Conservation (phyloP, 768 basidiomycete species). For the Lactarius hengduanensis region DNA sequence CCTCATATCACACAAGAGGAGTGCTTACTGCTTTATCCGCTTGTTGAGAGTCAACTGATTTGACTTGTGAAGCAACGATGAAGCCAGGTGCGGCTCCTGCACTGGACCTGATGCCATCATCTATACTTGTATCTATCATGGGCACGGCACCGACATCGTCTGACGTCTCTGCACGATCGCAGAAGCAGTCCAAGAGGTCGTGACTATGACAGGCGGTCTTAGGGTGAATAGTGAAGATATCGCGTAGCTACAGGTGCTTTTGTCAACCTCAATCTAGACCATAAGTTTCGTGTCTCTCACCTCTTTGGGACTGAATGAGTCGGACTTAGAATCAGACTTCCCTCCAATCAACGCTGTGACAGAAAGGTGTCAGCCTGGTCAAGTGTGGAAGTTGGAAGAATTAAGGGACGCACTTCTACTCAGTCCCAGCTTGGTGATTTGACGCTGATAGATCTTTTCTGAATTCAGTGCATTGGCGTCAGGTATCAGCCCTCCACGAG, state of each 20-base stretch:
- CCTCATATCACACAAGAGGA: constrained; percentile 17
- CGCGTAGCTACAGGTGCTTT: constrained; percentile 60
- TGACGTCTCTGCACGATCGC: constrained; percentile 37
- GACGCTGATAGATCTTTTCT: constrained; percentile 93
- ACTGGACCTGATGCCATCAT: constrained; percentile 34
- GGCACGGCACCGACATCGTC: constrained; percentile 3
- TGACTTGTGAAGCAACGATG: constrained; percentile 62
- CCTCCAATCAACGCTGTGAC: constrained; percentile 66
- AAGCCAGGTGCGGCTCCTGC: constrained; percentile 44
- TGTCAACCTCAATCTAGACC: constrained; percentile 15
- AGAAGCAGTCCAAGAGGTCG: constrained; percentile 82
- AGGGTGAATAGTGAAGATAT: constrained; percentile 86
- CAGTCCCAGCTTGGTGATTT: constrained; percentile 90
- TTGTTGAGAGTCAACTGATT: constrained; percentile 43
- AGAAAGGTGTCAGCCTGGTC: constrained; percentile 13
- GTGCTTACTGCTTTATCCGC: constrained; percentile 53
- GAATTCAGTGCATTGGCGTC: constrained; percentile 15
- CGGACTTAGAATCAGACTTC: constrained; percentile 60
- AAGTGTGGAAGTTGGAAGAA: constrained; percentile 21
- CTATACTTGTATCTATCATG: constrained; percentile 9
- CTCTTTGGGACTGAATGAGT: constrained; percentile 85
- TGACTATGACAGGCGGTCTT: constrained; percentile 88
- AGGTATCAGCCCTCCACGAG: background rate
- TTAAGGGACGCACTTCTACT: constrained; percentile 66
- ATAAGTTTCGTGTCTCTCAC: constrained; percentile 40